A percentile compares a stretch with the other conserved stretches of the same genome.
phyloP scores from a whole-genome alignment of 1,284 basidiomycete species.

The Fomitiporia mediterranea region DNA sequence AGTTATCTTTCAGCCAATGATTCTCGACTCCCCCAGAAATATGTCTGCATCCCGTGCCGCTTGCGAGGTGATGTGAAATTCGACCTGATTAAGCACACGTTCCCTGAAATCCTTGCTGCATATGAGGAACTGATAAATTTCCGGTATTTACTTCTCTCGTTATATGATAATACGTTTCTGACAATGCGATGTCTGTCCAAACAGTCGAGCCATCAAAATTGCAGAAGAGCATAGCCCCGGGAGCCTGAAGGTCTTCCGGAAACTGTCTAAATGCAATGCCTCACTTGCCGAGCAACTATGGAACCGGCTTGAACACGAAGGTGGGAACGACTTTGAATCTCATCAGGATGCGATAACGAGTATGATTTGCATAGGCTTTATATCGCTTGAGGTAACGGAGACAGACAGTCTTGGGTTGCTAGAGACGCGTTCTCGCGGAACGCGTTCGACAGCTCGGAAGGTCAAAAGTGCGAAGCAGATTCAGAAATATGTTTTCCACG shows the following conservation, averaged over 20 bases:
- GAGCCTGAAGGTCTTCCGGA: conserved; percentile 50
- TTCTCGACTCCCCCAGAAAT: conserved; percentile 48
- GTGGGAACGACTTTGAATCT: conserved; percentile 30
- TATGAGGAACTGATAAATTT: conserved; percentile 66
- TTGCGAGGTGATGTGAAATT: conserved; percentile 58
- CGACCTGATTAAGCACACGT: conserved; percentile 59
- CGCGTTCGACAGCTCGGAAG: conserved; percentile 34
- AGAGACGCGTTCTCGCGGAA: conserved; percentile 37
- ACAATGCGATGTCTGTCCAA: conserved; percentile 12
- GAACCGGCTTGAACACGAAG: conserved; percentile 65
- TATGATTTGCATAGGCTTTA: conserved; percentile 46
- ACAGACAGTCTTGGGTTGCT: conserved; percentile 47
- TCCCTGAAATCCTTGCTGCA: conserved; percentile 54
- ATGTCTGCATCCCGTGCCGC: conserved; percentile 68
- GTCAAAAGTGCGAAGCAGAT: conserved; percentile 48
- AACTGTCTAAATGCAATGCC: conserved; percentile 50
- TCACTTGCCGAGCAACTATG: conserved; percentile 56
- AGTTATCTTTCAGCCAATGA: conserved; percentile 63
- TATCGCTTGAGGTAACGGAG: conserved; percentile 45
- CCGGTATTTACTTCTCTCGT: conserved; percentile 40
- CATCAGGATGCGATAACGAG: not conserved
- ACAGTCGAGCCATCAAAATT: conserved; percentile 69
- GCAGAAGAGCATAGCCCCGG: conserved; percentile 49
- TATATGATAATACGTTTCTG: conserved; percentile 3
- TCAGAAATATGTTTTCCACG: conserved; percentile 53